Percentiles rank a stretch among this genome's conserved stretches.
These are phyloP conservation scores for Pichia ethanolica DNA, from an alignment of 805 yeast species.

Conservation along the genomic window DNA sequence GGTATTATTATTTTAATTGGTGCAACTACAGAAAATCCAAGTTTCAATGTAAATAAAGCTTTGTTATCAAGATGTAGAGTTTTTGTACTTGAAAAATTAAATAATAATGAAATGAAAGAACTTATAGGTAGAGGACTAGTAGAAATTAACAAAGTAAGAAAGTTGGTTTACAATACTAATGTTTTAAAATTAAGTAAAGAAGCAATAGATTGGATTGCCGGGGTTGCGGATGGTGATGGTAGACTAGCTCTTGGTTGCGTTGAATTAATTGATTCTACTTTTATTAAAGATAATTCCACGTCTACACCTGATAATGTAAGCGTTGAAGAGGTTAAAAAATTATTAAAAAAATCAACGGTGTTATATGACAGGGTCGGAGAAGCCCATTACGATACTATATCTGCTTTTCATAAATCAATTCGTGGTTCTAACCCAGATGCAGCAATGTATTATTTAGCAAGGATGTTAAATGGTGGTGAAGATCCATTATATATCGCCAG, in stretches of 20 bases:
- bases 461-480: conserved; percentile 92
- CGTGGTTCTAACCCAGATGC: conserved; percentile 91
- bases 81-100: conserved; percentile 55
- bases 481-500: conserved; percentile 86
- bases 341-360: conserved; percentile 44
- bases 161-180: conserved; percentile 40
- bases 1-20: conserved; percentile 83
- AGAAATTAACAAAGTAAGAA: conserved; percentile 52
- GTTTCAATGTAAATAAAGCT: conserved; percentile 74
- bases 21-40: conserved; percentile 97
- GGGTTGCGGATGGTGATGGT: conserved; percentile 81
- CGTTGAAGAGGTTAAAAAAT: conserved; percentile 31
- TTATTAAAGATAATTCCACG: conserved; percentile 14
- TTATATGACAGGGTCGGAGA: conserved; percentile 86
- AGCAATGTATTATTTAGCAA: conserved; percentile 73
- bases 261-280: conserved; percentile 61
- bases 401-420: conserved; percentile 90
- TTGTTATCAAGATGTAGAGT: conserved; percentile 78
- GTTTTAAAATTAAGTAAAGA: conserved; percentile 47
- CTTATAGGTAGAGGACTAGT: conserved; percentile 55
- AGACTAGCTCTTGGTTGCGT: conserved; percentile 73
- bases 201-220: conserved; percentile 60
- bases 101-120: conserved; percentile 38
- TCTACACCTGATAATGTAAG: conserved; percentile 29
- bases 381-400: conserved; percentile 87